Evolutionary conservation across 2,329 filamentous ascomycete species (phyloP).

Genomic region (Periconia sp.): DNA sequence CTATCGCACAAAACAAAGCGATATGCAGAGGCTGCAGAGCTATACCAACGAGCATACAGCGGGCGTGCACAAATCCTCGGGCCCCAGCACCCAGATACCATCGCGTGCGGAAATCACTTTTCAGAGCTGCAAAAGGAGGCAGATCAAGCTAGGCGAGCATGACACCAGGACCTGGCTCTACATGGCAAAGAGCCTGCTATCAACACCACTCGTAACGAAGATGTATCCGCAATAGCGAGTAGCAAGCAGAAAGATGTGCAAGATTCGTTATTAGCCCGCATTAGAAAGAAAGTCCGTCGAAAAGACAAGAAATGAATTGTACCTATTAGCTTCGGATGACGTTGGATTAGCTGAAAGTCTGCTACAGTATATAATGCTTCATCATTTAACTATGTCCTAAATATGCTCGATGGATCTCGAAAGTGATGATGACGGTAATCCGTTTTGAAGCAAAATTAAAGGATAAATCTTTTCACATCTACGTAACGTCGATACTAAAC

Average conservation of each 20-base stretch:
- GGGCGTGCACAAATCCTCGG: slow-evolving; percentile 6
- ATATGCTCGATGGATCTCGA: too few species aligned
- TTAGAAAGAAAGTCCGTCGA: neutral
- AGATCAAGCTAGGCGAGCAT: neutral
- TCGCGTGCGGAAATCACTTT: slow-evolving; percentile 8
- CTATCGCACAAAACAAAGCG: too few species aligned
- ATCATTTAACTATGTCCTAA: too few species aligned
- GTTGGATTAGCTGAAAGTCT: too few species aligned
- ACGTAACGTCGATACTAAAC: too few species aligned
- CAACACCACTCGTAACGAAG: neutral
- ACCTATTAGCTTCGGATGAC: too few species aligned
- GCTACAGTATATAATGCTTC: too few species aligned
- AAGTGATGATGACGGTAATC: too few species aligned
- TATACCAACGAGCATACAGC: too few species aligned
- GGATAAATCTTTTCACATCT: too few species aligned
- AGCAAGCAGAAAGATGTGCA: neutral
- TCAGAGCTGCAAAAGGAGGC: neutral
- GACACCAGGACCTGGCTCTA: neutral
- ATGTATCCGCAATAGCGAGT: neutral
- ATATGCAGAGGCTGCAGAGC: too few species aligned
- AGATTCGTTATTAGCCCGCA: neutral
- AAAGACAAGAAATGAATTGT: neutral
- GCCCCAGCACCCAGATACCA: slow-evolving; percentile 10
- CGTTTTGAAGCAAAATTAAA: too few species aligned
- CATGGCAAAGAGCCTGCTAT: neutral